Evolutionary conservation across 257 asterid species (phyloP).

Genomic region (Solanum raphanifolium): DNA sequence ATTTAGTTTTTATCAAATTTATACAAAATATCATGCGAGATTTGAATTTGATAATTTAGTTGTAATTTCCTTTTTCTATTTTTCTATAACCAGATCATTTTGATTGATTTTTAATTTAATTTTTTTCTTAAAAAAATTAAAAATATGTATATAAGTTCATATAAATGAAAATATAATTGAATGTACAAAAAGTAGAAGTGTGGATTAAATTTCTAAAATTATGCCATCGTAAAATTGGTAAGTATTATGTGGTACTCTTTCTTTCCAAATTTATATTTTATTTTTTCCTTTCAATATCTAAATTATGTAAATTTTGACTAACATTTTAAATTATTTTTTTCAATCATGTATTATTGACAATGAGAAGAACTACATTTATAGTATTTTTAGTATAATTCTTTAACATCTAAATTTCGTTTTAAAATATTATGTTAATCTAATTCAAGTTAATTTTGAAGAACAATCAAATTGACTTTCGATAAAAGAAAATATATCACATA

Average conservation of each 20-base stretch:
- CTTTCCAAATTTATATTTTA: not conserved
- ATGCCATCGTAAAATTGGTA: not conserved
- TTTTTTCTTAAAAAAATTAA: no score
- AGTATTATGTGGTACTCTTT: not conserved
- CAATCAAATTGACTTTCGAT: not conserved
- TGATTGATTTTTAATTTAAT: no score
- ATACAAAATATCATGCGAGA: not conserved
- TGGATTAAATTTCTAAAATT: not conserved
- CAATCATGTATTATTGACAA: not conserved
- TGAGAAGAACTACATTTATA: not conserved
- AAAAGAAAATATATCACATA: not conserved
- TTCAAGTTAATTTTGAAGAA: no score
- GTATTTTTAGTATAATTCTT: not conserved
- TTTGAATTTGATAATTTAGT: not conserved
- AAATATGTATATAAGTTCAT: no score
- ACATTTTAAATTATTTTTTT: no score
- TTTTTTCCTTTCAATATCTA: no score
- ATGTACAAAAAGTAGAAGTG: not conserved
- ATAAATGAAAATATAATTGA: no score
- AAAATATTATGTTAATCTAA: not conserved
- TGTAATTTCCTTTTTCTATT: no score
- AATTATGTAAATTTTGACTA: no score
- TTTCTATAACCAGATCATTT: not conserved
- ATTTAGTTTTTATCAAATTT: no score
- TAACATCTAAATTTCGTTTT: not conserved